Conservation (phyloP, 2,329 filamentous ascomycete species). For the Fusarium tanahbumbuense region DNA sequence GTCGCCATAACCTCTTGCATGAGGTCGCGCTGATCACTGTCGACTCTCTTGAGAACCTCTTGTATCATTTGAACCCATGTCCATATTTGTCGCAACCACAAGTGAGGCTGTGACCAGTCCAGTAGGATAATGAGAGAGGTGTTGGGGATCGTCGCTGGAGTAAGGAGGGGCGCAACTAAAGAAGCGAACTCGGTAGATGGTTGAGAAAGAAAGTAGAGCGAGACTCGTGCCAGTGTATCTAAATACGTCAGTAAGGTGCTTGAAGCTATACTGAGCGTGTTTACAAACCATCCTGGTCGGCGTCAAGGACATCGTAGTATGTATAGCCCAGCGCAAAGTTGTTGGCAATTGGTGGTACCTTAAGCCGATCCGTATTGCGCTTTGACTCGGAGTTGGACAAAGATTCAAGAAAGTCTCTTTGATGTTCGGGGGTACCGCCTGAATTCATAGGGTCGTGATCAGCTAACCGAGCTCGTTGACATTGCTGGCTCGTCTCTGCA, state of each 20-base stretch:
- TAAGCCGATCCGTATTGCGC: constrained; percentile 67
- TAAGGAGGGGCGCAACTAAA: constrained; percentile 85
- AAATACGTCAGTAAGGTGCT: constrained; percentile 37
- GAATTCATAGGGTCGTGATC: constrained; percentile 42
- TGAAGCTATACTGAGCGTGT: neutral
- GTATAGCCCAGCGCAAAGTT: constrained; percentile 94
- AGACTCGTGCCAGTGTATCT: constrained; percentile 92
- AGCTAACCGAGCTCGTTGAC: constrained; percentile 40
- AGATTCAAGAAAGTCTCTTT: constrained; percentile 83
- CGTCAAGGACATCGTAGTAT: constrained; percentile 93
- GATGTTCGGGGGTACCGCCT: constrained; percentile 86
- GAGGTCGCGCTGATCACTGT: constrained; percentile 79
- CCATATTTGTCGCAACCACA: constrained; percentile 88
- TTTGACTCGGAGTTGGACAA: constrained; percentile 66
- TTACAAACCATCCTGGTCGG: constrained; percentile 84
- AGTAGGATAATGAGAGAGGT: constrained; percentile 91
- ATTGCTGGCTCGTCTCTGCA: constrained; percentile 37
- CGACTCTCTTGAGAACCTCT: constrained; percentile 78
- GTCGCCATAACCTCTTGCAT: constrained; percentile 87
- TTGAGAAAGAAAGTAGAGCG: constrained; percentile 87
- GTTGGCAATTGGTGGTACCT: constrained; percentile 84
- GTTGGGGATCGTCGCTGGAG: constrained; percentile 83
- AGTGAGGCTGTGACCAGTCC: constrained; percentile 94
- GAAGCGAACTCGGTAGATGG: constrained; percentile 85
- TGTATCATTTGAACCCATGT: constrained; percentile 90